These are phyloP conservation scores for Lactarius tabidus DNA, from an alignment of 768 basidiomycete species.

Conservation along the genomic window DNA sequence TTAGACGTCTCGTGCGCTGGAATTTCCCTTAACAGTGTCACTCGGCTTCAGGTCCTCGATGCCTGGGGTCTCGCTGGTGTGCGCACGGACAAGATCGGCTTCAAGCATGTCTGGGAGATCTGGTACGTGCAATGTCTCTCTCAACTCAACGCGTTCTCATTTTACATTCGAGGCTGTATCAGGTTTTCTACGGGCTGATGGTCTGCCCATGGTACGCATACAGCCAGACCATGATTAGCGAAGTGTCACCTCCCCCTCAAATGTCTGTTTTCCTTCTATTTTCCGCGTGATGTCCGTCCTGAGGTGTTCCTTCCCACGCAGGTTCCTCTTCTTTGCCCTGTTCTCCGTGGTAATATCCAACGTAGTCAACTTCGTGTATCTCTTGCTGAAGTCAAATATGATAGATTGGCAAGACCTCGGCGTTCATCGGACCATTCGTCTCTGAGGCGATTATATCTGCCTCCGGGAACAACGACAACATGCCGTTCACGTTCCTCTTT, in stretches of 20 bases:
- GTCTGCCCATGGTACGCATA: constrained; percentile 81
- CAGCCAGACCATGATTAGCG: constrained; percentile 79
- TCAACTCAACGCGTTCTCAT: background rate
- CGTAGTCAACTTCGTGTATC: background rate
- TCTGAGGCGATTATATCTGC: constrained; percentile 71
- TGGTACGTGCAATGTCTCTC: constrained; percentile 41
- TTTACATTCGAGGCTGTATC: constrained; percentile 49
- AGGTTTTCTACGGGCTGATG: constrained; percentile 66
- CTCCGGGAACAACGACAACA: constrained; percentile 64
- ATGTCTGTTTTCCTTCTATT: constrained; percentile 42
- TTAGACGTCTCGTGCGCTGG: background rate
- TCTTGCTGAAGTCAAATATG: background rate
- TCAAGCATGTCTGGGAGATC: constrained; percentile 81
- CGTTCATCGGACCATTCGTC: constrained; percentile 72
- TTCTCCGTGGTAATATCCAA: constrained; percentile 54
- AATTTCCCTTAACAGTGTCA: background rate
- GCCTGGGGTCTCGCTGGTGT: constrained; percentile 78
- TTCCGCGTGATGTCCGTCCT: background rate
- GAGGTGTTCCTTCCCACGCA: constrained; percentile 16
- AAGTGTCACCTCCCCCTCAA: constrained; percentile 68
- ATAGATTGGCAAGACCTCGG: constrained; percentile 69
- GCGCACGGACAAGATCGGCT: constrained; percentile 68
- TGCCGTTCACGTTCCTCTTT: constrained; percentile 73
- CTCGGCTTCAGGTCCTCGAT: constrained; percentile 47
- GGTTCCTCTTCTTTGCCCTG: constrained; percentile 73